Evolutionary conservation across 495 filamentous ascomycete genomes (phyloP), one percentile per base, ranked within the genome.

Genomic region (Articulospora tetracladia): DNA sequence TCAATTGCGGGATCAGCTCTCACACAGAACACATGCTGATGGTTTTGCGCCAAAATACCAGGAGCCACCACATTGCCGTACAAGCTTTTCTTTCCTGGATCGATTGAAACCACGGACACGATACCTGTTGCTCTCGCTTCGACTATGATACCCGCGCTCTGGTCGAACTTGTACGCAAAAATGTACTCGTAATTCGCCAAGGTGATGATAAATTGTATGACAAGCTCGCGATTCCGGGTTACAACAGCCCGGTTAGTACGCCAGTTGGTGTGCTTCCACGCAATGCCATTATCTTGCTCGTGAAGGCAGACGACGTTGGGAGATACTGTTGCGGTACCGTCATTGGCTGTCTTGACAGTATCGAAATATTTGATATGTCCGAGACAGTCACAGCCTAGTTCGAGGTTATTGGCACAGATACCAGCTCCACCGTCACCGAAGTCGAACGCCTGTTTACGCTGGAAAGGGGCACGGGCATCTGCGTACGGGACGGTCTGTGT

Each of bases 191-290:
- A 67, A 46, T 72, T 92, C 47, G 84, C 85, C 19, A 91, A 79
- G 0, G 89, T 91, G 63, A 88, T 83, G 65, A 91, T 89, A 65
- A 86, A 86, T 58, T 86, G 84, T 34, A 93, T 60, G 10, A 92
- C 87, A 0, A 93, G 73, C 70, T 92, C 86, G 3, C 90, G 81
- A 48, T 82, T 78, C 1, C 90, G 83, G 1, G 81, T 84, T 1
- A 90, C 82, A 25, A 86, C 83, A 1, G 83, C 84, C 0, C 85
- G 81, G 44, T 78, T 77, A 15, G 89, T 91, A 1, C 89, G 83
- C 76, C 86, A 91, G 69, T 93, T 91, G 24, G 86, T 92, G 72
- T 93, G 90, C 66, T 93, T 93, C 82, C 86, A 92, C 2, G 83
- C 81, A 39, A 93, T 88, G 23, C 89, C 89, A 48, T 77, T 78